A percentile compares a stretch with the other conserved stretches of the same genome.
Evolutionary conservation across 2,329 filamentous ascomycete species (phyloP).

Genomic region (Fusarium aywerte): DNA sequence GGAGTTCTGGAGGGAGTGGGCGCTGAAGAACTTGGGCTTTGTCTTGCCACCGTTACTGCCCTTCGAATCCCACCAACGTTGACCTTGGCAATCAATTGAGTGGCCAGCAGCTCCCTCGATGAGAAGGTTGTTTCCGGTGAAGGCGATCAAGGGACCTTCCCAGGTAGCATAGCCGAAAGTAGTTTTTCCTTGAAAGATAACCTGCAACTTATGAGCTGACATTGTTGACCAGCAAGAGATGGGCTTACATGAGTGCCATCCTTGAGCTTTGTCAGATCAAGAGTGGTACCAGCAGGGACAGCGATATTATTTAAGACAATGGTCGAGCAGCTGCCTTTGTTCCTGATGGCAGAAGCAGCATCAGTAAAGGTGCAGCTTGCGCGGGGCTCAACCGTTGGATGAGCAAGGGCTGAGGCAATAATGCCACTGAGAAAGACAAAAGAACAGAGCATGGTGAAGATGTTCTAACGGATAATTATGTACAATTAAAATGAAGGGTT

Average conservation of each 20-base stretch:
- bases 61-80: constrained; percentile 70
- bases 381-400: constrained; percentile 39
- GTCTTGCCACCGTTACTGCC: constrained; percentile 69
- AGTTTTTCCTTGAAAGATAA: constrained; percentile 74
- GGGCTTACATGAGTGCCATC: constrained; percentile 55
- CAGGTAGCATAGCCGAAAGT: constrained; percentile 74
- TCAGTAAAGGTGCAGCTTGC: constrained; percentile 65
- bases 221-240: rapidly evolving
- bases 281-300: constrained; percentile 67
- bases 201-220: not conserved
- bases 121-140: constrained; percentile 67
- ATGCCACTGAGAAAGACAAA: constrained; percentile 46
- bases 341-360: constrained; percentile 58
- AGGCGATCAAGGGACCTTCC: constrained; percentile 70
- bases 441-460: constrained; percentile 28
- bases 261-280: constrained; percentile 66
- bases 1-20: constrained; percentile 53
- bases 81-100: constrained; percentile 66
- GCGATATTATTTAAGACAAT: constrained; percentile 64
- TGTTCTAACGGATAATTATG: not conserved
- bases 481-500: constrained; percentile 7
- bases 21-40: constrained; percentile 71
- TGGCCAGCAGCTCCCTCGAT: constrained; percentile 61
- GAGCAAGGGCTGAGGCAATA: constrained; percentile 41
- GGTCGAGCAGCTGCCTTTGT: constrained; percentile 62